A percentile compares a stretch with the other conserved stretches of the same genome.
These are phyloP conservation scores for Beauveria australis DNA, from an alignment of 2,329 filamentous ascomycete species.

Conservation along the genomic window DNA sequence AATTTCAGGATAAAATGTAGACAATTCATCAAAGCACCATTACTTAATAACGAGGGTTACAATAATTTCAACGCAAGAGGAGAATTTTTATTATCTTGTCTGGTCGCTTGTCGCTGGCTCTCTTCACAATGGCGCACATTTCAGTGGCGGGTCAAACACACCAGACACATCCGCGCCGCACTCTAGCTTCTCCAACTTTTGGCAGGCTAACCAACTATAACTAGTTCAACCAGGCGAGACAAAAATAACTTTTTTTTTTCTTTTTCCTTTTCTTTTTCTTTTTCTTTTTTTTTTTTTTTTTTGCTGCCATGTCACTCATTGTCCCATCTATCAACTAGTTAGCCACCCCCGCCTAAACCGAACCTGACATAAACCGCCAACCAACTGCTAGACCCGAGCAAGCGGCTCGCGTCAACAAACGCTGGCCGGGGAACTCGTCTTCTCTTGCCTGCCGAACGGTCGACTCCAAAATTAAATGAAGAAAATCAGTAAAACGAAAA, in stretches of 20 bases:
- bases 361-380: too few species aligned
- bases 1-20: not conserved
- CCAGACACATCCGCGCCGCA: not conserved
- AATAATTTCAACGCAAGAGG: not conserved
- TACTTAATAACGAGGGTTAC: not conserved
- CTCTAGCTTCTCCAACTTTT: not conserved
- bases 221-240: not conserved
- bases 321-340: too few species aligned
- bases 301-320: too few species aligned
- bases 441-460: not conserved
- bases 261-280: too few species aligned
- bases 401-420: not conserved
- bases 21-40: too few species aligned
- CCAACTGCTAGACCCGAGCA: not conserved
- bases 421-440: not conserved
- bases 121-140: not conserved
- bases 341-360: too few species aligned
- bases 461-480: not conserved
- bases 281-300: too few species aligned
- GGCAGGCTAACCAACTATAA: not conserved
- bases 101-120: not conserved
- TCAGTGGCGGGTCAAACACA: not conserved
- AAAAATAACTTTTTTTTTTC: constrained; percentile 1
- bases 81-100: too few species aligned
- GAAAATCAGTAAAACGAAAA: not conserved